These are phyloP conservation scores for Talaromyces amestolkiae DNA, from an alignment of 2,329 filamentous ascomycete species.

Conservation along the genomic window DNA sequence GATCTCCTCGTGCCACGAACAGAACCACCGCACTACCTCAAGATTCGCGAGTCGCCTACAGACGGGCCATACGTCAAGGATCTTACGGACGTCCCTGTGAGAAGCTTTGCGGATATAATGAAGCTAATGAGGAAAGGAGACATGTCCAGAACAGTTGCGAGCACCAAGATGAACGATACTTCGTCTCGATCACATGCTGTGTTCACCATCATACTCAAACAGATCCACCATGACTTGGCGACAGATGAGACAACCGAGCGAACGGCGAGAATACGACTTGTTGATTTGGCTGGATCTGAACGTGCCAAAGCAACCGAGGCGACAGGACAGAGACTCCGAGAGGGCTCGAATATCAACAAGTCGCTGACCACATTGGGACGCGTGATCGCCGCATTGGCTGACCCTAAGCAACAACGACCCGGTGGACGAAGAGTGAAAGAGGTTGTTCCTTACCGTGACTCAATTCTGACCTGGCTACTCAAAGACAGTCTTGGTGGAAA, in stretches of 20 bases:
- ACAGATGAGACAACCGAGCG: constrained; percentile 98
- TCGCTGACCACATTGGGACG: constrained; percentile 92
- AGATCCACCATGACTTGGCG: constrained; percentile 94
- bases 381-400: constrained; percentile 87
- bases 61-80: constrained; percentile 98
- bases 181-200: constrained; percentile 95
- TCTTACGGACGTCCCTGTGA: constrained; percentile 86
- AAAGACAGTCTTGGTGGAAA: constrained; percentile 96
- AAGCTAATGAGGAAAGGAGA: constrained; percentile 90
- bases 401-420: constrained; percentile 61
- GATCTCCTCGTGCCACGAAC: constrained; percentile 81
- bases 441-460: constrained; percentile 90
- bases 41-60: constrained; percentile 91
- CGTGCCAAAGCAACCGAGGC: constrained; percentile 94
- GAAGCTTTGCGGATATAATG: constrained; percentile 81
- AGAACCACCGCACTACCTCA: constrained; percentile 84
- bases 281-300: constrained; percentile 93
- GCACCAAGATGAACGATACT: constrained; percentile 99
- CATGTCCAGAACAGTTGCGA: constrained; percentile 79
- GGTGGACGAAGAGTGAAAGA: constrained; percentile 63
- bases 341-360: constrained; percentile 99
- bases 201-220: constrained; percentile 96
- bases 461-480: constrained; percentile 76
- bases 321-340: constrained; percentile 82
- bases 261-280: constrained; percentile 86